Conservation (phyloP, 2,329 filamentous ascomycete species). For the Exophiala lecanii-corni region DNA sequence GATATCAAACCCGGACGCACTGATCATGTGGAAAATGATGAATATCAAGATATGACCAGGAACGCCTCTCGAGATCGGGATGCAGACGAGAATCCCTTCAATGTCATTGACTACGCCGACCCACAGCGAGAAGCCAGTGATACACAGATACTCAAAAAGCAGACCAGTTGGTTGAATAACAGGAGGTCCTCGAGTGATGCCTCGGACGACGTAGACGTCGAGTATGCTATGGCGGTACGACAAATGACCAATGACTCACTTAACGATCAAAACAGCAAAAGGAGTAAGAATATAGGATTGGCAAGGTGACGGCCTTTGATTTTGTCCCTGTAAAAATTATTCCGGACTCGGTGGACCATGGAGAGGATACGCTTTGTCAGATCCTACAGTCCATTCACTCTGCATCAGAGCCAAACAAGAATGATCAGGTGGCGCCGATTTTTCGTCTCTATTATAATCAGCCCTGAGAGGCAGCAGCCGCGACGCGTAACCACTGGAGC, state of each 20-base stretch:
- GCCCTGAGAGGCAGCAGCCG: no score
- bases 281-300: constrained; percentile 10
- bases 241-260: constrained; percentile 22
- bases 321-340: no score
- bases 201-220: constrained; percentile 20
- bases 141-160: constrained; percentile 13
- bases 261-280: constrained; percentile 15
- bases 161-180: constrained; percentile 16
- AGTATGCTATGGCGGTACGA: constrained; percentile 25
- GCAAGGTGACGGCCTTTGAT: constrained; percentile 10
- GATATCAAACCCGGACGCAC: constrained; percentile 15
- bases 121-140: constrained; percentile 22
- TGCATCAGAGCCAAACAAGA: no score
- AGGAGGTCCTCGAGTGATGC: constrained; percentile 18
- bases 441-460: no score
- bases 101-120: constrained; percentile 22
- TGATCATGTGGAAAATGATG: constrained; percentile 16
- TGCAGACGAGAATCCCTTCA: constrained; percentile 22
- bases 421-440: no score
- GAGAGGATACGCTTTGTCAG: no score
- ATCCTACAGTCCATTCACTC: no score
- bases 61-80: constrained; percentile 26
- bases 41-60: constrained; percentile 14
- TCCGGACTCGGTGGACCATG: no score
- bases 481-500: no score